Conservation (phyloP, 1,139 yeast genomes). For the Sugiyamaella japonica region DNA sequence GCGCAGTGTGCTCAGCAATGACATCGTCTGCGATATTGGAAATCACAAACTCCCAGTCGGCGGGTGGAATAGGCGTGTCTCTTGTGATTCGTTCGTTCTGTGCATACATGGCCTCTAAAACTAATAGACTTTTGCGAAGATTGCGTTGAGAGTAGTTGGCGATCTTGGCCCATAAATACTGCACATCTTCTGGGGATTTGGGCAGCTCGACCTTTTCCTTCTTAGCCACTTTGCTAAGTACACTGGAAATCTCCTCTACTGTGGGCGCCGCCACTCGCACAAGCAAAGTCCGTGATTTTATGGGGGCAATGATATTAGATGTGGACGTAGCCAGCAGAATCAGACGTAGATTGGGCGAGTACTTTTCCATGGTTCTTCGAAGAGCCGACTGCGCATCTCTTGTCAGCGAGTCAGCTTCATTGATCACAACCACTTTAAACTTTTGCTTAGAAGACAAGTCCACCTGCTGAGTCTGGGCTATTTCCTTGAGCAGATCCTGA, state of each 20-base stretch:
- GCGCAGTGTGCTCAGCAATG: constrained; percentile 63
- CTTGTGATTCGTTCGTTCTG: constrained; percentile 45
- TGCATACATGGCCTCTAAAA: constrained; percentile 82
- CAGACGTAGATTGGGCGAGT: constrained; percentile 81
- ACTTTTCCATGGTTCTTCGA: constrained; percentile 90
- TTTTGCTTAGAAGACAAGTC: constrained; percentile 72
- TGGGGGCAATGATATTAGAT: constrained; percentile 89
- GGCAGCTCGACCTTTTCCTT: constrained; percentile 57
- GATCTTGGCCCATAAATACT: constrained; percentile 50
- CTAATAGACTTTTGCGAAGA: constrained; percentile 71
- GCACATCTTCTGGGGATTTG: constrained; percentile 42
- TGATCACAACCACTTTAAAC: constrained; percentile 88
- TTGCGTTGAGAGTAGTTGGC: constrained; percentile 65
- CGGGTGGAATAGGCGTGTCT: constrained; percentile 49
- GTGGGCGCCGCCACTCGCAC: constrained; percentile 86
- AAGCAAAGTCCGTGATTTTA: constrained; percentile 85
- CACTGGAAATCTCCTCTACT: constrained; percentile 52
- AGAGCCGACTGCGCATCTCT: constrained; percentile 88
- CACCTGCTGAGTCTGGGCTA: constrained; percentile 93
- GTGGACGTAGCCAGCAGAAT: constrained; percentile 86
- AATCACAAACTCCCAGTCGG: constrained; percentile 90
- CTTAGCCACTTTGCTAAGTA: constrained; percentile 55
- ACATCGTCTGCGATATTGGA: constrained; percentile 62
- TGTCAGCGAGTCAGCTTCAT: constrained; percentile 89
- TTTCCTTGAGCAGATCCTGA: constrained; percentile 88